Conservation (phyloP, 1,139 yeast genomes). For the Zygosaccharomyces pseudobailii region DNA sequence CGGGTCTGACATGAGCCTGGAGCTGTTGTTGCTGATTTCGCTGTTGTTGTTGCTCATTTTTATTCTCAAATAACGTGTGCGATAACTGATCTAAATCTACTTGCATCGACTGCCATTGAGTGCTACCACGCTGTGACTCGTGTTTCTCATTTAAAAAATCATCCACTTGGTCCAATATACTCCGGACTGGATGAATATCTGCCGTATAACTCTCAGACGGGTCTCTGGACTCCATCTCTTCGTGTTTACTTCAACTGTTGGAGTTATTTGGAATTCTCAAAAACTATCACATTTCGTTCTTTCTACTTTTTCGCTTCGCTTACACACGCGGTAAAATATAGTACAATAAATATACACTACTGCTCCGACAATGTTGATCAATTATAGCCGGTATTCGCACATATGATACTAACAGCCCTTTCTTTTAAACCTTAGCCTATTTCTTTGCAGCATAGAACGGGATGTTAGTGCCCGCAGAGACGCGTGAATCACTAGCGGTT, state of each 20-base stretch:
- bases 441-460: no score
- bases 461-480: no score
- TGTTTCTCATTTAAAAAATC: slow-evolving; percentile 26
- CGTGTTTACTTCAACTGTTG: background rate
- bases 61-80: slow-evolving; percentile 13
- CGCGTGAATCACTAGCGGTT: slow-evolving; percentile 1
- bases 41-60: background rate
- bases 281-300: background rate
- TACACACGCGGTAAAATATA: background rate
- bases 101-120: slow-evolving; percentile 9
- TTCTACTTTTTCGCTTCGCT: background rate
- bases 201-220: slow-evolving; percentile 1
- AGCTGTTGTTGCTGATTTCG: background rate
- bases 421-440: no score
- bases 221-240: background rate
- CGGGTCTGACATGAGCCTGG: slow-evolving; percentile 13
- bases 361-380: background rate
- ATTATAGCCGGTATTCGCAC: no score
- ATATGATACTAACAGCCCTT: no score
- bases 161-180: slow-evolving; percentile 34
- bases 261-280: background rate
- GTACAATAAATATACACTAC: background rate
- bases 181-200: slow-evolving; percentile 16
- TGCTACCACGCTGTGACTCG: slow-evolving; percentile 1
- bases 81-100: slow-evolving; percentile 18